Evolutionary conservation across 495 filamentous ascomycete species (phyloP).

Genomic region (Aspergillus taichungensis): DNA sequence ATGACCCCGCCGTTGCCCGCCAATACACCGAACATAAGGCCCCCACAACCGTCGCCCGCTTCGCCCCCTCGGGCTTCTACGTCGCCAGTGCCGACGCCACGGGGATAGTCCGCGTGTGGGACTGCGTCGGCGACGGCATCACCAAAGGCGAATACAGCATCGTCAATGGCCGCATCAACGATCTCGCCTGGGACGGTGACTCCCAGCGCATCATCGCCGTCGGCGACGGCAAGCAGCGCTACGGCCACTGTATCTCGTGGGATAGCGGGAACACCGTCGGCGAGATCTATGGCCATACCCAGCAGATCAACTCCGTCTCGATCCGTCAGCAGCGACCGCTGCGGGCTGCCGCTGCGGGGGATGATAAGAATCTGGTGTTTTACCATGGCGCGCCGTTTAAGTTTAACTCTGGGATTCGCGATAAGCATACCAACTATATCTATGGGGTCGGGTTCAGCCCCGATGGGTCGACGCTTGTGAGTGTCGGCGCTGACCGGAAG

Average conservation of each 20-base stretch:
- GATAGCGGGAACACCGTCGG: constrained; percentile 95
- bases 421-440: constrained; percentile 78
- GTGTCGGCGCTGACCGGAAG: constrained; percentile 77
- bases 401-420: constrained; percentile 68
- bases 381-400: constrained; percentile 93
- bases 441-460: constrained; percentile 86
- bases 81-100: constrained; percentile 87
- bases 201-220: constrained; percentile 94
- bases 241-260: constrained; percentile 88
- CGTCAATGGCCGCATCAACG: constrained; percentile 89
- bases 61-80: constrained; percentile 91
- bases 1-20: constrained; percentile 68
- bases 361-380: constrained; percentile 84
- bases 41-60: constrained; percentile 82
- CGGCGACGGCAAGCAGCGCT: constrained; percentile 87
- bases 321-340: constrained; percentile 84
- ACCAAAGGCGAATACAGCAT: constrained; percentile 83
- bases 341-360: constrained; percentile 81
- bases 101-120: constrained; percentile 84
- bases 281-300: constrained; percentile 83
- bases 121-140: constrained; percentile 49
- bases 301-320: constrained; percentile 81
- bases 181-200: constrained; percentile 96
- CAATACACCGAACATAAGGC: constrained; percentile 89
- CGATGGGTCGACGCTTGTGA: constrained; percentile 74